A percentile compares a stretch with the other conserved stretches of the same genome.
phyloP scores from a whole-genome alignment of 2,329 filamentous ascomycete species.

The Trichoderma simmonsii region DNA sequence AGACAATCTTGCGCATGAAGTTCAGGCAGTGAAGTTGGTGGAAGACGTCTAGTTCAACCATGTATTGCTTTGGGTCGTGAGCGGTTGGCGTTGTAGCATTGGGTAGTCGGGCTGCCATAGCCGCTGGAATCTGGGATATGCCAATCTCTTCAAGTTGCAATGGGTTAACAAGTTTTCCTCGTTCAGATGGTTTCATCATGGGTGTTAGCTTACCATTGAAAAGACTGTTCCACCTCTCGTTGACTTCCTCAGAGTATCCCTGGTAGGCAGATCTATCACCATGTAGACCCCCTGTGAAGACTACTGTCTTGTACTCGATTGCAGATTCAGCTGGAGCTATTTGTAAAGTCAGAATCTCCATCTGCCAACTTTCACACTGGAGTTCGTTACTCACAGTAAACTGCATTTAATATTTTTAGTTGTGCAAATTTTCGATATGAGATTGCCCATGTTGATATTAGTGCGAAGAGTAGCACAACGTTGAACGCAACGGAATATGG shows the following conservation, averaged over 20 bases:
- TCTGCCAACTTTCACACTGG: neutral
- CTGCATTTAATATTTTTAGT: neutral
- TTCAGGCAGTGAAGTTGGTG: slow-evolving; percentile 53
- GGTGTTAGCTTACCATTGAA: slow-evolving; percentile 28
- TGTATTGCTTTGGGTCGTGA: slow-evolving; percentile 52
- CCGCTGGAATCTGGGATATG: slow-evolving; percentile 55
- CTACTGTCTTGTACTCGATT: slow-evolving; percentile 48
- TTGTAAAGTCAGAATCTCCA: neutral
- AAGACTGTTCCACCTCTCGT: slow-evolving; percentile 53
- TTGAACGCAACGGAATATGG: neutral
- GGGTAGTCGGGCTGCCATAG: slow-evolving; percentile 51
- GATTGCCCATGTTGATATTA: neutral
- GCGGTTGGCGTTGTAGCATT: slow-evolving; percentile 51
- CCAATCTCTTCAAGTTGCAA: slow-evolving; percentile 39
- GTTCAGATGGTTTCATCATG: neutral
- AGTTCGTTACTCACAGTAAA: neutral
- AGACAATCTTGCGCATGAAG: slow-evolving; percentile 45
- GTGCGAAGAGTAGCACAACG: neutral
- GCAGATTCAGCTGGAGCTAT: slow-evolving; percentile 45
- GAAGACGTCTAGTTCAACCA: slow-evolving; percentile 48
- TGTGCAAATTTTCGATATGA: neutral
- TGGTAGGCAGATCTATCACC: slow-evolving; percentile 49
- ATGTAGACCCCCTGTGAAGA: slow-evolving; percentile 45
- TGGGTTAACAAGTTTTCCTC: neutral
- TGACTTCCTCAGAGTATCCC: slow-evolving; percentile 52